Evolutionary conservation across 257 asterid species (phyloP), one percentile per base, ranked within the genome.

Genomic region (Knoxia roxburghii): DNA sequence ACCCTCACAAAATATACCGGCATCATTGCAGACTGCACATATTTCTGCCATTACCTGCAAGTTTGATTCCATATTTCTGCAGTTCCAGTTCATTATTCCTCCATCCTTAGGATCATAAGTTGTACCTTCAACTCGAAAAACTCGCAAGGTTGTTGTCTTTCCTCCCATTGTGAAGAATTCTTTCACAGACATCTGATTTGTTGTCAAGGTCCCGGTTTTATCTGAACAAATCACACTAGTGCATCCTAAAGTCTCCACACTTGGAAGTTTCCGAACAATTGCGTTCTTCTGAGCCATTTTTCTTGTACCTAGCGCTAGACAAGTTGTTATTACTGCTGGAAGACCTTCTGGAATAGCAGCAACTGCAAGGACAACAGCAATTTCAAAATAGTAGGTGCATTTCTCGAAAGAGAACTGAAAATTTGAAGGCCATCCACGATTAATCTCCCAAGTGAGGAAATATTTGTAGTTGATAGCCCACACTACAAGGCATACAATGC

Each of bases 301-400:
- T 57, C 63, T 57, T 17, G 63, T 57, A 29, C 63, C 63, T 5
- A 57, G 43, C 30, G 63, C 63, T 30, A 57, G 63, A 7, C 63
- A 57, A 30, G 63, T 57, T 17, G 63, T 57, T 57, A 57, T 57
- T 21, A 57, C 63, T 30, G 63, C 63, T 30, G 96, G 91, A 33
- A 88, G 84, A 39, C 96, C 96, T 75, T 88, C 96, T 2, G 96
- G 94, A 41, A 88, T 86, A 6, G 96, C 96, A 55, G 96, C 96
- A 35, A 88, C 94, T 2, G 96, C 96, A 54, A 88, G 84, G 20
- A 93, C 89, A 53, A 88, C 83, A 54, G 94, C 94, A 43, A 86
- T 82, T 71, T 88, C 81, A 55, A 88, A 88, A 75, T 88, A 86
- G 58, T 86, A 86, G 7, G 93, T 79, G 80, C 95, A 88, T 68